These are phyloP conservation scores for Blastobotrys aristatus DNA, from an alignment of 1,139 yeast species.

Conservation along the genomic window DNA sequence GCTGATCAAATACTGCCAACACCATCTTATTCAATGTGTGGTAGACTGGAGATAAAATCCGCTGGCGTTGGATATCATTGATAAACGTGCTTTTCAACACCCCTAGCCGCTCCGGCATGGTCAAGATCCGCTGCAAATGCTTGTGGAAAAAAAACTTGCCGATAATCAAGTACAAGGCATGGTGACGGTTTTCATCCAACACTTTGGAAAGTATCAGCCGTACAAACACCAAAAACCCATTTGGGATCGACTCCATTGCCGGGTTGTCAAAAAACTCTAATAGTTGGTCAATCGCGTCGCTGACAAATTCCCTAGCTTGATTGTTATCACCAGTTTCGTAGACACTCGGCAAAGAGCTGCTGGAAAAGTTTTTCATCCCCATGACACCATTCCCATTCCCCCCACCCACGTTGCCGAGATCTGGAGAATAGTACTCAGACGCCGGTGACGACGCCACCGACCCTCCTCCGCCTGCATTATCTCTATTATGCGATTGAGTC, in stretches of 20 bases:
- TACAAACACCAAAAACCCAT: slow-evolving; percentile 22
- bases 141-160: slow-evolving; percentile 26
- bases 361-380: not conserved
- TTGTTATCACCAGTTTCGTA: slow-evolving; percentile 14
- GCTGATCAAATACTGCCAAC: slow-evolving; percentile 15
- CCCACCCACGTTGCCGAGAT: not conserved
- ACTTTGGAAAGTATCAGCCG: slow-evolving; percentile 23
- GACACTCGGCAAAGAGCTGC: slow-evolving; percentile 1
- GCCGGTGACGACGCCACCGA: slow-evolving; percentile 20
- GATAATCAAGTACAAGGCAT: slow-evolving; percentile 22
- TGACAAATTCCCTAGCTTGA: slow-evolving; percentile 16
- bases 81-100: slow-evolving; percentile 25
- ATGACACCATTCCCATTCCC: not conserved
- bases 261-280: slow-evolving; percentile 23
- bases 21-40: slow-evolving; percentile 17
- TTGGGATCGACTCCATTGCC: slow-evolving; percentile 25
- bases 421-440: slow-evolving; percentile 15
- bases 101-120: slow-evolving; percentile 28
- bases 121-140: slow-evolving; percentile 21
- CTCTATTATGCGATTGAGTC: slow-evolving; percentile 13
- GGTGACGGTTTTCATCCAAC: slow-evolving; percentile 14
- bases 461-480: too few species aligned
- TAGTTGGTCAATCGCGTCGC: slow-evolving; percentile 17
- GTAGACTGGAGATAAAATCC: slow-evolving; percentile 23
- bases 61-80: slow-evolving; percentile 26